Conservation (phyloP, 441 rosid species). For the Aleurites moluccanus region DNA sequence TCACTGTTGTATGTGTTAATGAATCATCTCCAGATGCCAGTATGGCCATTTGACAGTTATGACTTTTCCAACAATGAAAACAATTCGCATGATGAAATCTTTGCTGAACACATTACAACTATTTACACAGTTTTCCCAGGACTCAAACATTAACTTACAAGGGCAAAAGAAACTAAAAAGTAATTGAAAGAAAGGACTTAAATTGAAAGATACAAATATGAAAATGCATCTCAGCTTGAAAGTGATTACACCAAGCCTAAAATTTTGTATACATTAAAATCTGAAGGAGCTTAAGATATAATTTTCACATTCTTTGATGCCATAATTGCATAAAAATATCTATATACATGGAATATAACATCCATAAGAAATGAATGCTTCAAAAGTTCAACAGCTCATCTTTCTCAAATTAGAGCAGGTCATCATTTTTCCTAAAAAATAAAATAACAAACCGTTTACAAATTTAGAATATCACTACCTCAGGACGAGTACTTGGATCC, state of each 20-base stretch:
- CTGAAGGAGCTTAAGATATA: not conserved
- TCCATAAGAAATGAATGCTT: not conserved
- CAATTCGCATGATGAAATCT: not conserved
- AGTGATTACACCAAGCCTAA: not conserved
- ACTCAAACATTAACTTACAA: not conserved
- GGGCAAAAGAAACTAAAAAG: not conserved
- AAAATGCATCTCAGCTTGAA: not conserved
- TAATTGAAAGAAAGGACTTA: not conserved
- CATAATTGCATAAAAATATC: not conserved
- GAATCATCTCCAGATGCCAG: not conserved
- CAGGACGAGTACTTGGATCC: conserved; percentile 54
- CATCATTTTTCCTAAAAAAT: not conserved
- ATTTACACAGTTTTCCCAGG: not conserved
- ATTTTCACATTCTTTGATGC: not conserved
- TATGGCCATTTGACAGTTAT: not conserved
- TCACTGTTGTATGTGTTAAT: not conserved
- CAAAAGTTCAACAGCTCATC: not conserved
- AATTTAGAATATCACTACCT: conserved; percentile 40
- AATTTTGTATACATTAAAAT: not conserved
- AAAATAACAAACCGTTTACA: not conserved
- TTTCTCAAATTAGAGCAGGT: not conserved
- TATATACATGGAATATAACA: not conserved
- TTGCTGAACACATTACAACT: not conserved
- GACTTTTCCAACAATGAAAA: not conserved
- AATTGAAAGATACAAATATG: not conserved